Percentiles rank a stretch among this genome's conserved stretches.
Conservation (phyloP, 768 basidiomycete genomes). For the Boletus sensibilis region DNA sequence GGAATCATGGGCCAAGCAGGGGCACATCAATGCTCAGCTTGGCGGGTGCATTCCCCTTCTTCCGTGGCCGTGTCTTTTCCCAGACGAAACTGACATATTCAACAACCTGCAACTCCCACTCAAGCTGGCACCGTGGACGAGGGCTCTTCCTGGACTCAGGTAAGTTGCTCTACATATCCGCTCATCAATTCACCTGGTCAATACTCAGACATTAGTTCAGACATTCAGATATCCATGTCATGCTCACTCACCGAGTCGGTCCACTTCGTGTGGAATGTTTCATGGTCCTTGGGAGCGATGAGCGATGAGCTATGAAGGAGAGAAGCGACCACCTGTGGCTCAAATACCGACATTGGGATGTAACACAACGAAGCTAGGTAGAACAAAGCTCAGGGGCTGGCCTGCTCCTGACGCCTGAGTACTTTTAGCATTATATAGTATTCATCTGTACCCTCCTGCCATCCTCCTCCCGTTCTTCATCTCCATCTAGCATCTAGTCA, state of each 20-base stretch:
- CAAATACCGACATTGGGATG: background rate
- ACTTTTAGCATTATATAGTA: too few species aligned
- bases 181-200: background rate
- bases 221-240: background rate
- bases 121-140: background rate
- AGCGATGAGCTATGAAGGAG: background rate
- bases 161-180: background rate
- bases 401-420: background rate
- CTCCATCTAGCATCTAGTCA: too few species aligned
- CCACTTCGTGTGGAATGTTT: background rate
- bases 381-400: too few species aligned
- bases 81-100: background rate
- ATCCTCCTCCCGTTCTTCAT: background rate
- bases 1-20: too few species aligned
- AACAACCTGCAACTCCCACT: background rate
- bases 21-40: background rate
- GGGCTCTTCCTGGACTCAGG: background rate
- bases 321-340: background rate
- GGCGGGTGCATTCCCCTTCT: too few species aligned
- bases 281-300: background rate
- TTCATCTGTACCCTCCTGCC: background rate
- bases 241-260: background rate
- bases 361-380: background rate
- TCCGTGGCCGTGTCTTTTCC: background rate
- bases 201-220: background rate